These are phyloP conservation scores for Hygrophorus pudorinus DNA, from an alignment of 768 basidiomycete genomes.

Conservation along the genomic window DNA sequence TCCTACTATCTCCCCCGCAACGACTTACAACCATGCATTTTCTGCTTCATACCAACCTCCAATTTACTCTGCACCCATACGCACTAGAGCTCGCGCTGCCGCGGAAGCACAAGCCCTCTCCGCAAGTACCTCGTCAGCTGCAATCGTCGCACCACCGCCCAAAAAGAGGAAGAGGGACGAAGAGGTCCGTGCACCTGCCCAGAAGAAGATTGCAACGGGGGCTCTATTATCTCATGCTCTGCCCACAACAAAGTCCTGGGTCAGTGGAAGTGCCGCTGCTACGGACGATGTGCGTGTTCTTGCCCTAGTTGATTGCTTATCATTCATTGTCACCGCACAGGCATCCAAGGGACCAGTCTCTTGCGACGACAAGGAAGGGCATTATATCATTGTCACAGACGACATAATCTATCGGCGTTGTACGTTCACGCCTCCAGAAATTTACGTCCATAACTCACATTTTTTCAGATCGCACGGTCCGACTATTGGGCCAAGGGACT, in stretches of 20 bases:
- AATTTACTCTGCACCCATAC: conserved; percentile 61
- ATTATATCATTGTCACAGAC: conserved; percentile 91
- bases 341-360: conserved; percentile 56
- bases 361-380: conserved; percentile 97
- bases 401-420: conserved; percentile 84
- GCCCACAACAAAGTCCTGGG: conserved; percentile 54
- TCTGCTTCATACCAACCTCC: conserved; percentile 79
- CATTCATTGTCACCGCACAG: conserved; percentile 28
- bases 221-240: conserved; percentile 41
- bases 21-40: conserved; percentile 59
- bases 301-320: conserved; percentile 10
- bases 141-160: conserved; percentile 55
- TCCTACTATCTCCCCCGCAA: conserved; percentile 67
- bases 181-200: conserved; percentile 56
- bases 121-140: conserved; percentile 49
- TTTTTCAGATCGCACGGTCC: conserved; percentile 76
- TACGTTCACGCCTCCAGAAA: conserved; percentile 27
- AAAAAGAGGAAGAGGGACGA: conserved; percentile 86
- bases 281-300: conserved; percentile 54
- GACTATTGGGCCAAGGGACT: conserved; percentile 90
- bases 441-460: conserved; percentile 3
- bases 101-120: conserved; percentile 77
- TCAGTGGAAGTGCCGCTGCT: conserved; percentile 51
- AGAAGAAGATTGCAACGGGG: conserved; percentile 50
- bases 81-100: conserved; percentile 79